Evolutionary conservation across 805 yeast species (phyloP), one percentile per base, ranked within the genome.

Genomic region (Lipomyces spencermartinsiae): DNA sequence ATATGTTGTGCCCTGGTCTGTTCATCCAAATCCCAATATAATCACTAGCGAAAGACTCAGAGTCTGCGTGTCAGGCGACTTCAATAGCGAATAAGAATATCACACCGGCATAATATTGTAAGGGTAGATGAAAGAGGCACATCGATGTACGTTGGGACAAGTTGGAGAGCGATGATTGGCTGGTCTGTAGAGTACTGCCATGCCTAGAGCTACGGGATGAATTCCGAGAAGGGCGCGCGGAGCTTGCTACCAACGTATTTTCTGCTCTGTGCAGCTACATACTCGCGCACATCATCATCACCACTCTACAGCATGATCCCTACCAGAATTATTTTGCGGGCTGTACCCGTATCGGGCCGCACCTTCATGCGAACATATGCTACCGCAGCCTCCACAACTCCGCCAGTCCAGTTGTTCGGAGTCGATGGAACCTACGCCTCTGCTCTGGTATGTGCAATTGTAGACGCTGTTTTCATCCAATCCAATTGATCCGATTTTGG

Each of bases 381-480:
- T 29, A 81, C 93, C 68, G 89, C 91, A 74, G 80, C 88, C 76
- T 68, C 85, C 67, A 57, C 71, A 37, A 67, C 67, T 22, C 93
- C 96, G 63, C 98, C 98, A 66, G 91, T 94, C 72, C 97, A 93
- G 86, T 86, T 94, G 79, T 94, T 86, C 77, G 98, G 98, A 73
- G 83, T 94, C 74, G 98, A 93, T 75, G 99, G 98, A 78, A 93
- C 98, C 73, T 94, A 94, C 81, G 99, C 98, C 75, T 86, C 92
- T 67, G 97, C 99, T 61, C 86, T 95, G 76, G 74, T 73, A 53
- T 35, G 72, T 60, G n/a, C n/a, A 4, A 29, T 25, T 7, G 37
- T 25, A n/a, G 29, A 25, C 31, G 22, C 14, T 19, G 16, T 25
- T 31, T 19, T 5, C 60, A 35, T n/a, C 61, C 22, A 46, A 37